Evolutionary conservation across 1,139 yeast genomes (phyloP).

Genomic region (Hansenula anomala): DNA sequence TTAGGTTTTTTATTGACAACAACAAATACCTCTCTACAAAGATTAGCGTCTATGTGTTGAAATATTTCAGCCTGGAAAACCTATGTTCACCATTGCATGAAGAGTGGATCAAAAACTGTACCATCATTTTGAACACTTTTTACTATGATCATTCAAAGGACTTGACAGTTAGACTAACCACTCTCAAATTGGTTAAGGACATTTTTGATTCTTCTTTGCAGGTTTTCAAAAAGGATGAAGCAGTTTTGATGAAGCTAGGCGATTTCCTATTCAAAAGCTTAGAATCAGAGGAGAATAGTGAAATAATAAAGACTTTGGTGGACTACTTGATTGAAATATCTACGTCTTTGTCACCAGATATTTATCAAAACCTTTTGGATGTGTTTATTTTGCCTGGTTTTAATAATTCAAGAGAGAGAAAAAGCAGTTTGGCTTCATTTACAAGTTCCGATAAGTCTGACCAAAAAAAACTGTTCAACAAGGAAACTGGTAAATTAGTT

Average conservation of each 20-base stretch:
- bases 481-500: conserved; percentile 12
- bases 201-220: conserved; percentile 34
- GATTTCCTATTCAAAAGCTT: conserved; percentile 20
- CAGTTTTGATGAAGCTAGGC: conserved; percentile 27
- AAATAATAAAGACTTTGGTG: conserved; percentile 32
- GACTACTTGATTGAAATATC: conserved; percentile 23
- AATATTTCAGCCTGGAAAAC: conserved; percentile 44
- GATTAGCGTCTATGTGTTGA: conserved; percentile 37
- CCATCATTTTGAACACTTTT: conserved; percentile 35
- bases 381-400: conserved; percentile 24
- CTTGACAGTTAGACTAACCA: conserved; percentile 33
- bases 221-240: conserved; percentile 20
- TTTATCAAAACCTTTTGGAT: conserved; percentile 25
- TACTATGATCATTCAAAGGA: conserved; percentile 31
- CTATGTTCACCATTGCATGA: conserved; percentile 50
- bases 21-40: conserved; percentile 33
- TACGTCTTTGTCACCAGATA: neutral
- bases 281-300: conserved; percentile 24
- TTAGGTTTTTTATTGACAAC: conserved; percentile 39
- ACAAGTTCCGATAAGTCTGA: conserved; percentile 4
- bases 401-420: conserved; percentile 13
- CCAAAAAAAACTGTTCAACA: conserved; percentile 8
- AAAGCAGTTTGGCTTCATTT: conserved; percentile 16
- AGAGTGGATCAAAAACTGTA: conserved; percentile 48
- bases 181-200: conserved; percentile 40